phyloP scores from a whole-genome alignment of 2,329 filamentous ascomycete species.

The Claviceps quebecensis region DNA sequence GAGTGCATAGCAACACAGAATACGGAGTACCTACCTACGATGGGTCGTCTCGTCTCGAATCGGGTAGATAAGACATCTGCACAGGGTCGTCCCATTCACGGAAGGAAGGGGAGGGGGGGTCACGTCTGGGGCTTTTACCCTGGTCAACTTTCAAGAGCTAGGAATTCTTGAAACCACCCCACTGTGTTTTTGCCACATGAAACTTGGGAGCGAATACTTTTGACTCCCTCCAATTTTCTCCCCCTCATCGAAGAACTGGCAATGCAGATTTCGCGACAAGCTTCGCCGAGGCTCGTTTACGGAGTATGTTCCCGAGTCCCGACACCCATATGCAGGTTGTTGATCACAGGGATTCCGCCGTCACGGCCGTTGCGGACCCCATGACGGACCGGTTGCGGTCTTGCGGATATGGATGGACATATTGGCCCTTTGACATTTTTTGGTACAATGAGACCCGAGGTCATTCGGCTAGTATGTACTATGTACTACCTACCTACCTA shows the following conservation, averaged over 20 bases:
- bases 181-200: background rate
- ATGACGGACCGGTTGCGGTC: background rate
- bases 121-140: background rate
- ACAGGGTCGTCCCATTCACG: background rate
- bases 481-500: background rate
- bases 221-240: constrained; percentile 1
- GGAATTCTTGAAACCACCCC: constrained; percentile 4
- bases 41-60: background rate
- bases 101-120: background rate
- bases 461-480: background rate
- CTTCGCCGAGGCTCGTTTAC: background rate
- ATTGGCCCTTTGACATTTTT: too few relatives aligned
- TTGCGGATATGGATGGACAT: background rate
- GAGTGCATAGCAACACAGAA: background rate
- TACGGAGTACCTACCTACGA: constrained; percentile 3
- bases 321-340: background rate
- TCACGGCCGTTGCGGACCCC: background rate
- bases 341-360: background rate
- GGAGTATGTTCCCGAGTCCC: background rate
- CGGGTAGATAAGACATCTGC: constrained; percentile 2
- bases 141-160: background rate
- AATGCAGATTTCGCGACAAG: background rate
- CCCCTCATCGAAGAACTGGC: background rate
- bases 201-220: background rate
- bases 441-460: too few relatives aligned